Conservation (phyloP, 2,329 filamentous ascomycete genomes). For the Colletotrichum higginsianum region DNA sequence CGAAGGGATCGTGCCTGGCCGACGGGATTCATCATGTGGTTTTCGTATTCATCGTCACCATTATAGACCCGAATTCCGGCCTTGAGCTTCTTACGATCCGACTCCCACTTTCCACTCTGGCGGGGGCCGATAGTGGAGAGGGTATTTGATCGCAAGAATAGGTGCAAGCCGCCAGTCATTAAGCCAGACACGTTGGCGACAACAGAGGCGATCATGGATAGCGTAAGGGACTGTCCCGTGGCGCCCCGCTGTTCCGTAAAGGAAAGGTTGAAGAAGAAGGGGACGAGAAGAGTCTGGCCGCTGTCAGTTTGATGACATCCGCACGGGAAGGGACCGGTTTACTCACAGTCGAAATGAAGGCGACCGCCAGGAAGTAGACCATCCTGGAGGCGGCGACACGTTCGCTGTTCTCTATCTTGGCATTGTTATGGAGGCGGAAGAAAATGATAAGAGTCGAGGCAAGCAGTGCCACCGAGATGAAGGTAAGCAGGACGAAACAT, state of each 20-base stretch:
- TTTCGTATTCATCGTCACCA: slow-evolving; percentile 48
- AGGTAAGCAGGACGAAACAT: slow-evolving; percentile 68
- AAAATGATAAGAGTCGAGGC: slow-evolving; percentile 69
- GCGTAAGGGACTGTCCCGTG: slow-evolving; percentile 59
- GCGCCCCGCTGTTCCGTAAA: slow-evolving; percentile 57
- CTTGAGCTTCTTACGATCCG: slow-evolving; percentile 60
- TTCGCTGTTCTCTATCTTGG: slow-evolving; percentile 70
- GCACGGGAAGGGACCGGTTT: neutral
- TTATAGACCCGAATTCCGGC: slow-evolving; percentile 62
- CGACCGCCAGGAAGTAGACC: slow-evolving; percentile 76
- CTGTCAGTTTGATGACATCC: slow-evolving; percentile 47
- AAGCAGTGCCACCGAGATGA: slow-evolving; percentile 66
- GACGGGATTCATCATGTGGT: slow-evolving; percentile 55
- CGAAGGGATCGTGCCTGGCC: slow-evolving; percentile 48
- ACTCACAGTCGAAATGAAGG: slow-evolving; percentile 71
- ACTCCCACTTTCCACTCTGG: slow-evolving; percentile 59
- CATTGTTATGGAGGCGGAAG: slow-evolving; percentile 68
- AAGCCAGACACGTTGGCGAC: slow-evolving; percentile 77
- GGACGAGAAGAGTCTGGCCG: slow-evolving; percentile 69
- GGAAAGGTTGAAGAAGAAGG: slow-evolving; percentile 74
- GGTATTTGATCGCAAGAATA: slow-evolving; percentile 77
- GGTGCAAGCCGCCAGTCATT: slow-evolving; percentile 75
- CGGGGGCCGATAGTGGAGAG: slow-evolving; percentile 67
- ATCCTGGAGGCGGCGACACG: slow-evolving; percentile 77
- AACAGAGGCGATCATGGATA: slow-evolving; percentile 76